Base-by-base conservation (phyloP, 2,329 filamentous ascomycete species). In the Stagonosporopsis chrysanthemi region DNA sequence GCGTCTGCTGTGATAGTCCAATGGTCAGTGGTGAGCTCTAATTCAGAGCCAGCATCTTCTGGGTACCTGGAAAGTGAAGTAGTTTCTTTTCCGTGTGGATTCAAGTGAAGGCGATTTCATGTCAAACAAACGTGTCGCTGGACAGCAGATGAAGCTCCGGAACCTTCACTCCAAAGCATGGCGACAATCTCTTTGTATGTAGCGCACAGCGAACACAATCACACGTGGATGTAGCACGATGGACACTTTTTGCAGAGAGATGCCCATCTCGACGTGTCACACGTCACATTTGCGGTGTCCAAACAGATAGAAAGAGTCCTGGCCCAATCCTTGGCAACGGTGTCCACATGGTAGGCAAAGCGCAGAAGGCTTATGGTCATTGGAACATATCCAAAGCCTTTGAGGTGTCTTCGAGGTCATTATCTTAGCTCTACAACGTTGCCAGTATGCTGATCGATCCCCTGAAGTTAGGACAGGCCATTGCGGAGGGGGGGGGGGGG, bases 141-240 rank as follows among this genome's bases (percentile, higher is more conserved):
- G 26, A 31, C 33, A 12, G 39, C 11, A 44, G 15, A 42, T 17
- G 39, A 38, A 15, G 15, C 19, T 33, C 26, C n/a, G 4, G 14
- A 12, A 22, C 17, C 19, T 22, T 22, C 36, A 11, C 22, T 22
- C 8, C 12, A 22, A 39, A 12, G 11, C 19, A 17, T 22, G 9
- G 36, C 22, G 15, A 39, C 8, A 2, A 22, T 26, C 6, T 39
- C 11, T 8, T 42, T 38, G 7, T 22, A 9, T 8, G 15, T 17
- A 17, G 24, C 26, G 8, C 28, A n/a, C 12, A 33, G 5, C n/a
- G 31, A 14, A 39, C 6, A 26, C 15, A 14, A 48, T 42, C 38
- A 49, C 54, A 57, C 54, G 48, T 40, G 43, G 24, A 4, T 39
- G 43, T 52, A 40, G 48, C 54, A 57, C 48, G 44, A 40, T 52